These are phyloP conservation scores for Salinomyces thailandicus DNA, from an alignment of 2,329 filamentous ascomycete genomes.

Conservation along the genomic window DNA sequence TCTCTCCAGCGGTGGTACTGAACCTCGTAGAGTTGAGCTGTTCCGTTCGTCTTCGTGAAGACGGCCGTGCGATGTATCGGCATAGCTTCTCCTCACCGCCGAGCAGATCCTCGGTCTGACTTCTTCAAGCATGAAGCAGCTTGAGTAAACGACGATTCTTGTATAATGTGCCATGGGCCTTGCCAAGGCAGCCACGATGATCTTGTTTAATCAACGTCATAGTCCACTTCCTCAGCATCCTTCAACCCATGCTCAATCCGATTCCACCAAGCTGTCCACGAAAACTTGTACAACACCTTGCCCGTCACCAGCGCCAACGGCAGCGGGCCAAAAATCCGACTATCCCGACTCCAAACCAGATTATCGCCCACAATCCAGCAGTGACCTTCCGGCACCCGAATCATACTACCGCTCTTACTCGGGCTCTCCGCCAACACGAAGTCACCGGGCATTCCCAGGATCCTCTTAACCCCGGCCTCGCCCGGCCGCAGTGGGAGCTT, in stretches of 20 bases:
- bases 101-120: too few relatives aligned
- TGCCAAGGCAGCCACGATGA: too few relatives aligned
- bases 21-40: too few relatives aligned
- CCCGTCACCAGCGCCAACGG: slow-evolving; percentile 75
- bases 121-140: too few relatives aligned
- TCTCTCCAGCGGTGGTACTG: too few relatives aligned
- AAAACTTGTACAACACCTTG: slow-evolving; percentile 46
- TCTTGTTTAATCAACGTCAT: not conserved
- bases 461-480: slow-evolving; percentile 60
- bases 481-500: slow-evolving; percentile 55
- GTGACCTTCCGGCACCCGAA: slow-evolving; percentile 79
- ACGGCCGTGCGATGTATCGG: too few relatives aligned
- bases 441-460: slow-evolving; percentile 51
- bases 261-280: not conserved
- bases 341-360: slow-evolving; percentile 71
- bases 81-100: too few relatives aligned
- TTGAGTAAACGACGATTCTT: too few relatives aligned
- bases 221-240: not conserved
- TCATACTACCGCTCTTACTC: slow-evolving; percentile 38
- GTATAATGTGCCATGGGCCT: too few relatives aligned
- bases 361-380: slow-evolving; percentile 91
- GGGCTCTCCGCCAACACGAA: slow-evolving; percentile 40
- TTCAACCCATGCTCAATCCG: not conserved
- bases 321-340: slow-evolving; percentile 72
- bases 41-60: too few relatives aligned